Evolutionary conservation across 1,139 yeast species (phyloP).

Genomic region (Trichomonascaceae sp.): DNA sequence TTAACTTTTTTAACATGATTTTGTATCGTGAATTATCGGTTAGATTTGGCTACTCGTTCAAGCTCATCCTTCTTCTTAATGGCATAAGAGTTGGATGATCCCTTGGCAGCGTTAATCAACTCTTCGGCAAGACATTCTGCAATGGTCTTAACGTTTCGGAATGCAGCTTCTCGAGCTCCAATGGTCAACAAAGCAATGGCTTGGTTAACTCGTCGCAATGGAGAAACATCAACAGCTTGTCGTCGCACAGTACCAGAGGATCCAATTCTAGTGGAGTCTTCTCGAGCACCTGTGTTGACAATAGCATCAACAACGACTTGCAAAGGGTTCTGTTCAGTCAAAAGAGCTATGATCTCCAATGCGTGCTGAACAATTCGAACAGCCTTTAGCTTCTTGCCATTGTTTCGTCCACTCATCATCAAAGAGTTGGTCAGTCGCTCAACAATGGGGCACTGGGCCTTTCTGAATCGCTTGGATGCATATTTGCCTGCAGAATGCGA

Average conservation of each 20-base stretch:
- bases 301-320: slow-evolving; percentile 99
- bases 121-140: slow-evolving; percentile 99
- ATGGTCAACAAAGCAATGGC: slow-evolving; percentile 96
- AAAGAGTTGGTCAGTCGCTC: slow-evolving; percentile 99
- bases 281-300: slow-evolving; percentile 99
- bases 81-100: slow-evolving; percentile 99
- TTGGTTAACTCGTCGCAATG: slow-evolving; percentile 99
- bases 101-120: slow-evolving; percentile 99
- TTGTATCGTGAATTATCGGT: slow-evolving; percentile 67
- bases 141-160: slow-evolving; percentile 99
- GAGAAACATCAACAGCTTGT: slow-evolving; percentile 99
- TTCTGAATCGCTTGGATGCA: slow-evolving; percentile 99
- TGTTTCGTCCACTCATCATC: slow-evolving; percentile 99
- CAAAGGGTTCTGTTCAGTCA: slow-evolving; percentile 99
- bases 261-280: slow-evolving; percentile 99
- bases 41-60: slow-evolving; percentile 99
- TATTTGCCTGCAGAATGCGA: slow-evolving; percentile 99
- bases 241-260: slow-evolving; percentile 99
- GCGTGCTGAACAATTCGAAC: slow-evolving; percentile 99
- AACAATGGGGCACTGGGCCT: slow-evolving; percentile 98
- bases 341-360: slow-evolving; percentile 92
- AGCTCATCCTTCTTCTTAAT: slow-evolving; percentile 99
- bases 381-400: slow-evolving; percentile 99
- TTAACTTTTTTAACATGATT: slow-evolving; percentile 5
- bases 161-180: slow-evolving; percentile 99